Evolutionary conservation across 2,329 filamentous ascomycete genomes (phyloP).

Genomic region (Phialocephala sp.): DNA sequence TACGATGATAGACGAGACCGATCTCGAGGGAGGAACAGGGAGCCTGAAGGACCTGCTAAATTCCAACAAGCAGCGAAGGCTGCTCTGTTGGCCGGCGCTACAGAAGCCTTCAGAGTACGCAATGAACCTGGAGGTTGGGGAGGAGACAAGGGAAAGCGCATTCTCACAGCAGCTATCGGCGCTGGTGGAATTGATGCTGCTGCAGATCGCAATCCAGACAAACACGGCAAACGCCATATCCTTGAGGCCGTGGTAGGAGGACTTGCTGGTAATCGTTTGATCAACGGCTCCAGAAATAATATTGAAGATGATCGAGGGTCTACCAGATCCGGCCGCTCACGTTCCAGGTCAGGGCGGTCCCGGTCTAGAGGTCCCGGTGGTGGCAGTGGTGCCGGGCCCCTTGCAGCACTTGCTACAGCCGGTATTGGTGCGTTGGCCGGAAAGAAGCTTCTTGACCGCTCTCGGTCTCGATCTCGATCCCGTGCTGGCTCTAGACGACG

Average conservation of each 20-base stretch:
- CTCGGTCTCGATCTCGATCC: slow-evolving; percentile 55
- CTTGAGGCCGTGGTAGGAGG: slow-evolving; percentile 89
- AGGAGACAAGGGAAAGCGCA: slow-evolving; percentile 88
- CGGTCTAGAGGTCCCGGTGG: slow-evolving; percentile 47
- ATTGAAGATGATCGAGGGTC: slow-evolving; percentile 53
- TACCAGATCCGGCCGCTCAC: slow-evolving; percentile 68
- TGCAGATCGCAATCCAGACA: slow-evolving; percentile 66
- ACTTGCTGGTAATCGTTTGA: slow-evolving; percentile 81
- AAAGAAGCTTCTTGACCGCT: slow-evolving; percentile 61
- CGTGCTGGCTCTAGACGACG: slow-evolving; percentile 45
- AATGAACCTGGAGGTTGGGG: slow-evolving; percentile 90
- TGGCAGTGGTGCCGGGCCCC: slow-evolving; percentile 50
- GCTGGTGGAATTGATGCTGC: slow-evolving; percentile 86
- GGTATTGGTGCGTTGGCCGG: slow-evolving; percentile 65
- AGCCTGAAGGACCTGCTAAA: slow-evolving; percentile 60
- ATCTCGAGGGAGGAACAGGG: slow-evolving; percentile 56
- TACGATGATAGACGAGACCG: slow-evolving; percentile 55
- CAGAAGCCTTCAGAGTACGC: slow-evolving; percentile 88
- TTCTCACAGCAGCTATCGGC: slow-evolving; percentile 85
- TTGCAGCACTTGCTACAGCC: slow-evolving; percentile 68
- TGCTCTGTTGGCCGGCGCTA: slow-evolving; percentile 85
- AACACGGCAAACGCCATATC: slow-evolving; percentile 82
- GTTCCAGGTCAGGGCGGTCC: slow-evolving; percentile 62
- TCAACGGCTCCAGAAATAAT: slow-evolving; percentile 77
- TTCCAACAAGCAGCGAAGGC: slow-evolving; percentile 89